A percentile compares a stretch with the other conserved stretches of the same genome.
Conservation (phyloP, 164 flowering plant genomes). For the Taxillus chinensis region DNA sequence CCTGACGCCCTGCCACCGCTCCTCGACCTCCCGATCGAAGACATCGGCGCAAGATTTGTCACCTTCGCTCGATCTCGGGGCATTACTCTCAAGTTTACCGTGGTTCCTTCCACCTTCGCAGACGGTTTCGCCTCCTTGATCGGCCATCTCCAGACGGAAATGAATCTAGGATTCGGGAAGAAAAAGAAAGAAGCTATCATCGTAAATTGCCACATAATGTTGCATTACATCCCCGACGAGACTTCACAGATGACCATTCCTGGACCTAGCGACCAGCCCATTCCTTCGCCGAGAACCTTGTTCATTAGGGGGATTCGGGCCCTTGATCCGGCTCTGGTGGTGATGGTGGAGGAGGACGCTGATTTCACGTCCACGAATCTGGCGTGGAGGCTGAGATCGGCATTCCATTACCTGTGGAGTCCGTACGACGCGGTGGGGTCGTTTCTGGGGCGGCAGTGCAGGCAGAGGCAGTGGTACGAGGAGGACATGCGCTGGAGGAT, state of each 20-base stretch:
- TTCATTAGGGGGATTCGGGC: constrained; percentile 52
- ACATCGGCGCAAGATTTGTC: constrained; percentile 53
- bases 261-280: background rate
- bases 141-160: constrained; percentile 45
- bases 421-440: constrained; percentile 81
- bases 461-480: constrained; percentile 78
- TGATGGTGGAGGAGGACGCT: constrained; percentile 81
- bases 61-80: constrained; percentile 69
- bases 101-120: constrained; percentile 42
- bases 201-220: constrained; percentile 81
- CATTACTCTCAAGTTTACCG: constrained; percentile 53
- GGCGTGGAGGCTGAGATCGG: constrained; percentile 60
- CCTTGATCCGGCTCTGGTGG: constrained; percentile 56
- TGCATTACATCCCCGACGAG: constrained; percentile 71
- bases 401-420: constrained; percentile 79
- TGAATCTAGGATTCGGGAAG: constrained; percentile 12
- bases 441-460: constrained; percentile 53
- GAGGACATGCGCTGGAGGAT: constrained; percentile 80
- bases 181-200: constrained; percentile 51
- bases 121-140: constrained; percentile 64
- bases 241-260: constrained; percentile 7
- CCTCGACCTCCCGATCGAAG: constrained; percentile 69
- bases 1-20: constrained; percentile 43
- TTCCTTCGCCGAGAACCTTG: constrained; percentile 26
- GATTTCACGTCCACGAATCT: constrained; percentile 64